phyloP scores from a whole-genome alignment of 129 eudicot species.

The Heracleum sosnowskyi region DNA sequence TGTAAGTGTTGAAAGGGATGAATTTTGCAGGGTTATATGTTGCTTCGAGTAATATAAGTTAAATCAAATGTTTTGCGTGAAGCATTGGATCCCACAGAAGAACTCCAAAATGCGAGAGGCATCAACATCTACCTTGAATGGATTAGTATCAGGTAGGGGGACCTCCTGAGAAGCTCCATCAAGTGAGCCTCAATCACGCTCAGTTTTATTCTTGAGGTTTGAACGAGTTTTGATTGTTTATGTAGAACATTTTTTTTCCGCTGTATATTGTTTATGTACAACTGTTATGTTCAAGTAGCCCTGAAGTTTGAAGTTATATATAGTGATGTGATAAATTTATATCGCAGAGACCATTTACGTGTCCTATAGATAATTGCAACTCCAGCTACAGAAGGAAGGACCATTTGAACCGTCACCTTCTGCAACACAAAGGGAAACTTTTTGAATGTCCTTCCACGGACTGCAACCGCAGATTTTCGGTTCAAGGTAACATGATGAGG shows the following conservation, averaged over 20 bases:
- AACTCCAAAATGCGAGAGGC: conserved; percentile 99
- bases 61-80: conserved; percentile 50
- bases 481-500: conserved; percentile 58
- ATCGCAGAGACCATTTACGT: conserved; percentile 69
- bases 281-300: neutral
- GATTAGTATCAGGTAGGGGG: conserved; percentile 99
- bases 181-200: conserved; percentile 82
- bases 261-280: neutral
- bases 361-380: conserved; percentile 60
- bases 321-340: neutral
- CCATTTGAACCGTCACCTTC: conserved; percentile 73
- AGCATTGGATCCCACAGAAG: conserved; percentile 97
- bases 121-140: conserved; percentile 51
- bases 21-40: conserved; percentile 32
- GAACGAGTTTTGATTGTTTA: neutral
- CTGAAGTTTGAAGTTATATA: neutral
- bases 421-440: conserved; percentile 75
- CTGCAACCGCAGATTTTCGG: conserved; percentile 49
- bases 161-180: conserved; percentile 99
- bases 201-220: conserved; percentile 26
- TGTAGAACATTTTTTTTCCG: neutral
- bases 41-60: conserved; percentile 7
- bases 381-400: conserved; percentile 77
- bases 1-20: neutral
- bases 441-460: conserved; percentile 48